Conservation (phyloP, 805 yeast species). For the Cyberlindnera galapagoensis region DNA sequence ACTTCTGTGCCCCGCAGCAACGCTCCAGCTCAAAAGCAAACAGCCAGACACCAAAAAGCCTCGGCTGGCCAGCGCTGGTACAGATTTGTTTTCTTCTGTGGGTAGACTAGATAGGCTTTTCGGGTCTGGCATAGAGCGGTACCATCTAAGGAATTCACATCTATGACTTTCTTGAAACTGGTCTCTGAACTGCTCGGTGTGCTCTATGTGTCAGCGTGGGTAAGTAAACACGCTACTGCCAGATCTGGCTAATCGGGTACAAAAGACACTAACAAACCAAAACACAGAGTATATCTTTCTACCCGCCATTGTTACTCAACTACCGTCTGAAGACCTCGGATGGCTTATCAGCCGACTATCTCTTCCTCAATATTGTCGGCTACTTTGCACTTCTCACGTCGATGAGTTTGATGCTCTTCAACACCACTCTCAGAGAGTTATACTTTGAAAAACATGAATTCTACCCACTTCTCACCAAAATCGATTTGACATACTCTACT, state of each 20-base stretch:
- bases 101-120: no score
- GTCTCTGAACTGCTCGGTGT: slow-evolving; percentile 27
- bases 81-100: no score
- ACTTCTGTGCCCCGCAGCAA: no score
- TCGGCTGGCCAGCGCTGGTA: no score
- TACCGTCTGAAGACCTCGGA: slow-evolving; percentile 35
- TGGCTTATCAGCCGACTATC: slow-evolving; percentile 44
- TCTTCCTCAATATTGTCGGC: slow-evolving; percentile 40
- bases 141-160: no score
- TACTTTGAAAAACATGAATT: slow-evolving; percentile 27
- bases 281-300: slow-evolving; percentile 39
- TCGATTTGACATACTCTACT: slow-evolving; percentile 40
- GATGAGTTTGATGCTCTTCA: slow-evolving; percentile 35
- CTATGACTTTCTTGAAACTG: slow-evolving; percentile 1
- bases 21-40: no score
- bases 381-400: slow-evolving; percentile 39
- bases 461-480: slow-evolving; percentile 34
- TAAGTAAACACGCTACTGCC: no score
- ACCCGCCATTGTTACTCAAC: slow-evolving; percentile 41
- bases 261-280: slow-evolving; percentile 3
- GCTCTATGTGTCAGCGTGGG: slow-evolving; percentile 36
- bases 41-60: no score
- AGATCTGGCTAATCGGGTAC: neutral
- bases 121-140: no score
- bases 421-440: slow-evolving; percentile 25